phyloP scores from a whole-genome alignment of 164 flowering plant genomes.

The Chloranthus sessilifolius region DNA sequence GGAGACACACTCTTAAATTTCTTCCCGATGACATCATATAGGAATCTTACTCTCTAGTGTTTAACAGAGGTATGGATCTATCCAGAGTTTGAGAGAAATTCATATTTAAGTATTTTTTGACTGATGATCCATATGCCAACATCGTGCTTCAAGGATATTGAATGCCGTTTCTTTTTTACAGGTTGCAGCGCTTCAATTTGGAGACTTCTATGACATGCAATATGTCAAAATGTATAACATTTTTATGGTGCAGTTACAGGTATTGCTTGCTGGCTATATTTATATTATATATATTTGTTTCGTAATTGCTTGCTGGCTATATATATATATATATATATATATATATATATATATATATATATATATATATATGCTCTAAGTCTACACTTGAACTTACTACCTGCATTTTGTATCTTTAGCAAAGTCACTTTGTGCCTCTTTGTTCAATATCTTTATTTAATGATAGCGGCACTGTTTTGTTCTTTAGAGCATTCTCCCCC shows the following conservation, averaged over 20 bases:
- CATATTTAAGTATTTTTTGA: too few species aligned
- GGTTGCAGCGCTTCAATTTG: constrained; percentile 92
- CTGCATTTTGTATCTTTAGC: background rate
- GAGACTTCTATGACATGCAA: constrained; percentile 71
- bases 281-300: too few species aligned
- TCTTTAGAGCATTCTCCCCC: constrained; percentile 64
- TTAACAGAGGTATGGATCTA: constrained; percentile 68
- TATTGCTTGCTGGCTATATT: too few species aligned
- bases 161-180: constrained; percentile 28
- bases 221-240: constrained; percentile 75
- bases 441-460: background rate
- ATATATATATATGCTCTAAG: too few species aligned
- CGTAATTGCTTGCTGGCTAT: too few species aligned
- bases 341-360: background rate
- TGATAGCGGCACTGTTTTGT: constrained; percentile 7
- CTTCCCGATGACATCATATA: constrained; percentile 73
- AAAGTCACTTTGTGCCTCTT: background rate
- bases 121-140: too few species aligned
- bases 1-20: constrained; percentile 86
- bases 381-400: background rate
- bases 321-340: background rate
- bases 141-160: background rate
- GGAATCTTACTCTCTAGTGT: constrained; percentile 93
- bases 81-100: too few species aligned
- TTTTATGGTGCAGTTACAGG: constrained; percentile 94